Conservation (phyloP, 2,329 filamentous ascomycete genomes). For the Calonectria pauciramosa region DNA sequence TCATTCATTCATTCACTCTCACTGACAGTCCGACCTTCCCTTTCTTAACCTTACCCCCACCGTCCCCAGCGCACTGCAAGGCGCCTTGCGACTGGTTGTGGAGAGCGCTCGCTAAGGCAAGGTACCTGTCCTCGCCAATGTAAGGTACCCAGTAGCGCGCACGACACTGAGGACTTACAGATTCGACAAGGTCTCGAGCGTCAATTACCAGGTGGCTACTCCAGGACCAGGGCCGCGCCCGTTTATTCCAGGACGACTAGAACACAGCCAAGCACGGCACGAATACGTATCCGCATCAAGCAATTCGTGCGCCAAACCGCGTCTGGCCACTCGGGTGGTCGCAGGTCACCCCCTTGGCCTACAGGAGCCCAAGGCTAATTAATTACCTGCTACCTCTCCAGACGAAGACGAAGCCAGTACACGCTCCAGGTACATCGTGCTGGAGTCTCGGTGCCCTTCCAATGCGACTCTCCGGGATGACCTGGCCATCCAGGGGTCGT, state of each 20-base stretch:
- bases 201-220: conserved; percentile 8
- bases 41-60: conserved; percentile 15
- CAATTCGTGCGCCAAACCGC: neutral
- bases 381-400: conserved; percentile 26
- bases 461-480: conserved; percentile 36
- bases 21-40: neutral
- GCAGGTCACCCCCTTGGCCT: neutral
- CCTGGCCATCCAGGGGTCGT: conserved; percentile 19
- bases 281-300: neutral
- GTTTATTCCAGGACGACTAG: neutral
- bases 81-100: conserved; percentile 18
- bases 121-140: conserved; percentile 18
- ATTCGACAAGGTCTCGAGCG: neutral
- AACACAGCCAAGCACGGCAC: neutral
- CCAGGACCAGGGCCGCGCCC: conserved; percentile 1
- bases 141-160: conserved; percentile 13
- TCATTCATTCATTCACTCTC: neutral
- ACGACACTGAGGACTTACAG: conserved; percentile 6
- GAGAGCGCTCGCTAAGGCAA: conserved; percentile 20
- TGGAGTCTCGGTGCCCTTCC: conserved; percentile 26
- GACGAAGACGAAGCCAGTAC: conserved; percentile 9
- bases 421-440: neutral
- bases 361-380: neutral
- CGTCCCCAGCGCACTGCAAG: conserved; percentile 10
- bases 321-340: neutral